These are phyloP conservation scores for Peronospora farinosa DNA, from an alignment of 352 stramenopile genomes.

Conservation along the genomic window DNA sequence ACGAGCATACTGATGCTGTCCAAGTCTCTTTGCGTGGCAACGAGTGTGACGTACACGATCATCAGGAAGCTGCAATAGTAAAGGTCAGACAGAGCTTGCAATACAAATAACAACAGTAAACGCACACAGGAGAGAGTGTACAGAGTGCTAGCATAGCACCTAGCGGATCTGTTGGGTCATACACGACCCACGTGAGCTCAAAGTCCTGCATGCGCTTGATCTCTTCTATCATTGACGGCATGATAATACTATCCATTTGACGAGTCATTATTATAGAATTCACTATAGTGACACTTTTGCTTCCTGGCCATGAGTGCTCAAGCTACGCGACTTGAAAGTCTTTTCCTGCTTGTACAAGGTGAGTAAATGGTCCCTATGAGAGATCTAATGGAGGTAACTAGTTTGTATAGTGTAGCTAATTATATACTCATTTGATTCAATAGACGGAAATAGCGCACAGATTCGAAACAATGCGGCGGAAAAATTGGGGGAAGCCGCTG, in stretches of 20 bases:
- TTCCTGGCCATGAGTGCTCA: constrained; percentile 27
- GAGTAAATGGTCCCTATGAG: not conserved
- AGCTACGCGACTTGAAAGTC: constrained; percentile 65
- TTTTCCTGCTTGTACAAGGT: constrained; percentile 73
- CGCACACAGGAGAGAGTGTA: constrained; percentile 69
- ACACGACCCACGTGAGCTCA: constrained; percentile 81
- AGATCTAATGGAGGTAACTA: not conserved
- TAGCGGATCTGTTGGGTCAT: constrained; percentile 64
- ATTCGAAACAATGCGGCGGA: constrained; percentile 67
- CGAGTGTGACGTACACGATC: constrained; percentile 75
- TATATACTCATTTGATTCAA: not conserved
- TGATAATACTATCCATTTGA: not conserved
- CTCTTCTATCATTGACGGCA: constrained; percentile 9
- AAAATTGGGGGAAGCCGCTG: constrained; percentile 57
- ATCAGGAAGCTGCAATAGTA: constrained; percentile 58
- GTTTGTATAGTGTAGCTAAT: constrained; percentile 4
- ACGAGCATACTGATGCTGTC: constrained; percentile 64
- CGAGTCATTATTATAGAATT: constrained; percentile 8
- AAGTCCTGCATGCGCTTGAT: constrained; percentile 50
- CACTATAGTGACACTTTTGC: not conserved
- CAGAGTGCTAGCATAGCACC: constrained; percentile 62
- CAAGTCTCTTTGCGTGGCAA: constrained; percentile 74
- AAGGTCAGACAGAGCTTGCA: not conserved
- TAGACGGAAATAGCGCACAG: constrained; percentile 65
- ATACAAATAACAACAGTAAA: constrained; percentile 4